phyloP scores from a whole-genome alignment of 345 rosid species.

The Populus davidiana region DNA sequence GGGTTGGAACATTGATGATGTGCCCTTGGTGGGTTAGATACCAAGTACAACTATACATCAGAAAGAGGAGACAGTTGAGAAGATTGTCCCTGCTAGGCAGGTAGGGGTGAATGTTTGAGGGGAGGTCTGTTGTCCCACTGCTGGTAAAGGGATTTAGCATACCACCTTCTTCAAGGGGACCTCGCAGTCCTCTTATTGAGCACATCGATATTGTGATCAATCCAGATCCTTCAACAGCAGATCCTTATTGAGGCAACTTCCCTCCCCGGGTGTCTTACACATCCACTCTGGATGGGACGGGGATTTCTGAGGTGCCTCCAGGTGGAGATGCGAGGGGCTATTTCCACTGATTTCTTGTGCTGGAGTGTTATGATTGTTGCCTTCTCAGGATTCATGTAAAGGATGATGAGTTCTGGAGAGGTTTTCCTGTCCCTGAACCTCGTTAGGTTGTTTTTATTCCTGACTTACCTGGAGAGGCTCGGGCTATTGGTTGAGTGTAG shows the following conservation, averaged over 20 bases:
- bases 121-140: background rate
- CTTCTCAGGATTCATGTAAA: background rate
- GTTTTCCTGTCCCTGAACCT: background rate
- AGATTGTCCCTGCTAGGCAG: background rate
- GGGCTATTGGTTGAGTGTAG: background rate
- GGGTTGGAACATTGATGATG: background rate
- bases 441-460: too few species aligned
- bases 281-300: too few species aligned
- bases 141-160: background rate
- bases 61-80: background rate
- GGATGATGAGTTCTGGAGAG: background rate
- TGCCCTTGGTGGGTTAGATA: background rate
- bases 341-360: background rate
- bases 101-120: background rate
- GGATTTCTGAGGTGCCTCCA: background rate
- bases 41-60: background rate
- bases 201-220: background rate
- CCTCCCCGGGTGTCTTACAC: background rate
- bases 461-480: background rate
- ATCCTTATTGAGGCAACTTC: background rate
- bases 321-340: background rate
- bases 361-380: background rate
- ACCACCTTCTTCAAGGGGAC: too few species aligned
- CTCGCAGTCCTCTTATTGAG: background rate
- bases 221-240: background rate